Base-by-base conservation (phyloP, 2,329 filamentous ascomycete species). In the Clonostachys rosea region DNA sequence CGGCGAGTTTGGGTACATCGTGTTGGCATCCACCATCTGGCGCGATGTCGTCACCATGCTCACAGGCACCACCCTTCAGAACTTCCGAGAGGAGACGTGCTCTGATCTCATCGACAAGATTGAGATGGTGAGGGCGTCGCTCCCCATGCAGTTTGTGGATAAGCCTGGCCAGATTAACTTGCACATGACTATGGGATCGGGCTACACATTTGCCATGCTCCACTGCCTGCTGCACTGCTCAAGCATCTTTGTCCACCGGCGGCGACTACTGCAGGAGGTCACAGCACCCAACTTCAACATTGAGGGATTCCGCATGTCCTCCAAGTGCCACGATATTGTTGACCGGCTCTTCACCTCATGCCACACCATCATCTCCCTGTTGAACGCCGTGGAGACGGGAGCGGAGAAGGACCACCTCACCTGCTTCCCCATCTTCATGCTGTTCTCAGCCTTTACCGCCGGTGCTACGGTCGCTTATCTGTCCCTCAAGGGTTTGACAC, bases 101-200 rank as follows among this genome's bases (percentile, higher is more conserved):
- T 59, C 64, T 10, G 66, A 66, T 12, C 66, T 83, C 5, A 73
- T 80, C 53, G 67, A 63, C 20, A 76, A 78, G 47, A 81, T 83
- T 49, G 78, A 82, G 34, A 63, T 66, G 9, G 74, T 83, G 11
- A 75, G 79, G 34, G 68, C 67, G 50, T 74, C 74, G 2, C 62
- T 83, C 41, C 79, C 79, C 2, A 74, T 78, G 67, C 79, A 82
- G 60, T 81, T 79, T 48, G 69, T 78, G 51, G 79, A 83, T 56
- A 82, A 83, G 63, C 75, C 77, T 0, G 76, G 75, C 37, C 79
- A 83, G 62, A 79, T 83, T 58, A 78, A 75, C 56, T 66, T 82
- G 6, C 79, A 83, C 60, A 81, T 83, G 57, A 82, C 79, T 17
- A 83, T 83, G 79, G 79, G 79, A 35, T 81, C 78, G 41, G 79